Conservation (phyloP, 2,329 filamentous ascomycete genomes). For the Diaporthe citriasiana region DNA sequence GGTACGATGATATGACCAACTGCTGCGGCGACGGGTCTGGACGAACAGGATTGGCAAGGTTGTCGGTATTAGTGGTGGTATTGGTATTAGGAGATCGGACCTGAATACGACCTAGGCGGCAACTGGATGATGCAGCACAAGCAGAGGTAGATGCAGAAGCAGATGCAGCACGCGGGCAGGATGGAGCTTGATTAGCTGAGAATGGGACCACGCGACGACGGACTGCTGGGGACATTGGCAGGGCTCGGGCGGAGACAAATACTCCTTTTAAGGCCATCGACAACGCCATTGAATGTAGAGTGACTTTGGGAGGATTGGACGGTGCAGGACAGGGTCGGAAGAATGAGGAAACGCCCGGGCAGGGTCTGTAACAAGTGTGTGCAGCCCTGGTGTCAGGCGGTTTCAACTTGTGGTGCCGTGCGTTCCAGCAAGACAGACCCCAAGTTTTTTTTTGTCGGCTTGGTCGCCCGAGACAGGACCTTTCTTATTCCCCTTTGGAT, state of each 20-base stretch:
- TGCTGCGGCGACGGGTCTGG: slow-evolving; percentile 41
- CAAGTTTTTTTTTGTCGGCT: background rate
- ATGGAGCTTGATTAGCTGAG: slow-evolving; percentile 36
- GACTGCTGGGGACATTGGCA: slow-evolving; percentile 10
- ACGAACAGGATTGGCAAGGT: slow-evolving; percentile 31
- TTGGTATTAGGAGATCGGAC: slow-evolving; percentile 26
- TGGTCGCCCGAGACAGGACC: background rate
- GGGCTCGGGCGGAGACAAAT: slow-evolving; percentile 30
- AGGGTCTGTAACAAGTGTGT: slow-evolving; percentile 36
- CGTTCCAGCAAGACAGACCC: slow-evolving; percentile 36
- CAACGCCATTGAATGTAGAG: slow-evolving; percentile 38
- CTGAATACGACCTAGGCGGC: slow-evolving; percentile 23
- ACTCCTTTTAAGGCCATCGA: slow-evolving; percentile 38
- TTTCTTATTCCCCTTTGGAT: slow-evolving; percentile 23
- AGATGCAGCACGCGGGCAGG: slow-evolving; percentile 33
- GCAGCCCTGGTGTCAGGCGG: slow-evolving; percentile 24
- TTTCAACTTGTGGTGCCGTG: slow-evolving; percentile 38
- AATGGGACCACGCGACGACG: slow-evolving; percentile 35
- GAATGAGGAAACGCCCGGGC: slow-evolving; percentile 34
- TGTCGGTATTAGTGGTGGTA: slow-evolving; percentile 32
- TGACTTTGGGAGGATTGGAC: slow-evolving; percentile 17
- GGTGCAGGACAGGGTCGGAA: slow-evolving; percentile 20
- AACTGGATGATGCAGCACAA: slow-evolving; percentile 30
- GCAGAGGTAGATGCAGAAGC: slow-evolving; percentile 18
- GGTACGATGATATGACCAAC: slow-evolving; percentile 36